Percentiles rank a stretch among this genome's conserved stretches.
These are phyloP conservation scores for Westerdykella sp. DNA, from an alignment of 2,329 filamentous ascomycete genomes.

Conservation along the genomic window DNA sequence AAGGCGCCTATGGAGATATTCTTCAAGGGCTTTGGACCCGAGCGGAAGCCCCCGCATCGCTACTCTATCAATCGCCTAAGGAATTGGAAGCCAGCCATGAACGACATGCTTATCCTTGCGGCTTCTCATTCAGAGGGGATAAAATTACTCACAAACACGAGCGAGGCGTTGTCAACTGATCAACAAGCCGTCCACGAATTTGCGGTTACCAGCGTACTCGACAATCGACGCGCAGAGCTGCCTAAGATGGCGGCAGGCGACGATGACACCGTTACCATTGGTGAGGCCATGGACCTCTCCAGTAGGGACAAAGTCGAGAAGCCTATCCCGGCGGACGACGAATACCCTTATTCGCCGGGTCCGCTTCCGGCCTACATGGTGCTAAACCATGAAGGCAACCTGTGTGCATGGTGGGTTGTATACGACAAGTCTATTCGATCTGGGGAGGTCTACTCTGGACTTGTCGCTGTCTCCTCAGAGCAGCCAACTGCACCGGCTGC, in stretches of 20 bases:
- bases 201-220: slow-evolving; percentile 66
- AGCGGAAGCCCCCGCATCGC: slow-evolving; percentile 58
- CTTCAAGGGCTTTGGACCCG: slow-evolving; percentile 42
- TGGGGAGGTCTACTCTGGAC: slow-evolving; percentile 65
- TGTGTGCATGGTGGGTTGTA: slow-evolving; percentile 85
- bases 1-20: slow-evolving; percentile 55
- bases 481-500: slow-evolving; percentile 4
- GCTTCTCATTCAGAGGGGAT: slow-evolving; percentile 77
- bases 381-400: slow-evolving; percentile 80
- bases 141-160: slow-evolving; percentile 69
- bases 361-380: slow-evolving; percentile 80
- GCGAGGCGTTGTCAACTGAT: slow-evolving; percentile 57
- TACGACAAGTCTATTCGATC: slow-evolving; percentile 79
- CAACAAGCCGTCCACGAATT: slow-evolving; percentile 62
- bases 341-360: slow-evolving; percentile 70
- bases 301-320: slow-evolving; percentile 69
- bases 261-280: slow-evolving; percentile 67
- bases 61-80: slow-evolving; percentile 72
- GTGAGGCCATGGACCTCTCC: slow-evolving; percentile 77
- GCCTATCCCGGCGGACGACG: slow-evolving; percentile 68
- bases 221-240: slow-evolving; percentile 67
- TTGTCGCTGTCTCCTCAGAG: slow-evolving; percentile 35
- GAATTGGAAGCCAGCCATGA: slow-evolving; percentile 72
- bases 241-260: slow-evolving; percentile 23
- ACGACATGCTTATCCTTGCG: slow-evolving; percentile 74